Evolutionary conservation across 306 rosid species (phyloP), one percentile per base, ranked within the genome.

Genomic region (Lotus japonicus): DNA sequence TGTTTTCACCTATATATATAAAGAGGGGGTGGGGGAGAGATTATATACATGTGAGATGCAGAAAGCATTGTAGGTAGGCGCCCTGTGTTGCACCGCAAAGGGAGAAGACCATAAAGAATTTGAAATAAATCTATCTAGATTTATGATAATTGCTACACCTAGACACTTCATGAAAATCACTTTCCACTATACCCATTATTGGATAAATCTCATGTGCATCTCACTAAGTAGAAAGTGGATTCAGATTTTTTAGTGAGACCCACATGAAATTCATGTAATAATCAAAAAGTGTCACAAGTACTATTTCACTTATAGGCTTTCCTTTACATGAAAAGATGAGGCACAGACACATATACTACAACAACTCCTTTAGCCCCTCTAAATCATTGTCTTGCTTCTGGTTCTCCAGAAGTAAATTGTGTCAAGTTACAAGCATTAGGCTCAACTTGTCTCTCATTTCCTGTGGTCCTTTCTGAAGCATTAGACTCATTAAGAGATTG

Each of bases 401-500:
- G 41, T 79, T 81, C 89, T 84, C 56, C 55, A 1, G 85, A 49
- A 35, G 52, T 68, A 39, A 71, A 74, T 35, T 67, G 85, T 0
- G 68, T 57, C 42, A 78, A 66, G 70, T 57, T 74, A 51, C 35
- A 83, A 12, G 71, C 44, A 76, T 59, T 58, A 51, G 77, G 46
- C 17, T 79, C 77, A 67, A 28, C 71, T 54, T 23, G 73, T 11
- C 64, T 57, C 73, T 85, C 81, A 68, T 45, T 67, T 54, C 57
- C 71, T n/a, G 23, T 43, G 75, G 51, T 78, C 45, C 71, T 71
- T 18, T 68, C 78, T 52, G 86, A 75, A 87, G 66, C 14, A 67
- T 75, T 86, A 35, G 88, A 72, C 19, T 80, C 91, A 11, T 85
- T 79, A 43, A 77, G 64, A 23, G 91, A 82, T 2, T 73, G 88